Evolutionary conservation across 192 early-diverging fungal genomes (phyloP), one percentile per base, ranked within the genome.

Genomic region (Coemansia sp.): DNA sequence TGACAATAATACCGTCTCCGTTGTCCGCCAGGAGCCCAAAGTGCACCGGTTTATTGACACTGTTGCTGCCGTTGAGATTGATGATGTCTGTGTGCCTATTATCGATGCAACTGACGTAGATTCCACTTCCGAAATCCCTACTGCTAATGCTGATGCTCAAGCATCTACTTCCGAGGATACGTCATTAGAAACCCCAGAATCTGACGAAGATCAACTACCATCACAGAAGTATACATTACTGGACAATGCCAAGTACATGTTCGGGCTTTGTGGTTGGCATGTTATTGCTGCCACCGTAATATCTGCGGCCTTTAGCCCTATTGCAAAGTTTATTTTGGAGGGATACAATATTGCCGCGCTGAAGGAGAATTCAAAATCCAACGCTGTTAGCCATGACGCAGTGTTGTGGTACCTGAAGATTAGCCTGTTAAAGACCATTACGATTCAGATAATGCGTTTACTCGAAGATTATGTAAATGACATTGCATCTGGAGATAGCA

Each of bases 311-410:
- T n/a, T n/a, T n/a, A n/a, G n/a, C n/a, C 75, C 75, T 5, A 52
- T 78, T 0, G 44, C 31, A 9, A 61, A 44, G 18, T 78, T 72
- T 53, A 24, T 78, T 13, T 62, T 78, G 41, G 63, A 78, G 31
- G 70, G 75, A 3, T 68, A 72, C 49, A 61, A 71, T 11, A 50
- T 77, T 33, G 53, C 24, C 24, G 24, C 24, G 24, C 24, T 24
- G 24, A 24, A 24, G 24, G 24, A 24, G 24, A 24, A 24, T 15
- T n/a, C 16, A 27, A 44, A 58, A 9, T 52, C 50, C n/a, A 50
- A 20, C 33, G 33, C 58, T 8, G 61, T 41, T 6, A 62, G 62
- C 38, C 39, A 55, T 31, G 34, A 68, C n/a, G 66, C 49, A 22
- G 36, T 68, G 20, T 22, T 68, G 24, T 22, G 47, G 20, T 69